A percentile compares a stretch with the other conserved stretches of the same genome.
Evolutionary conservation across 1,139 yeast genomes (phyloP).

Genomic region (Zhuliangozyma parablackwelliae): DNA sequence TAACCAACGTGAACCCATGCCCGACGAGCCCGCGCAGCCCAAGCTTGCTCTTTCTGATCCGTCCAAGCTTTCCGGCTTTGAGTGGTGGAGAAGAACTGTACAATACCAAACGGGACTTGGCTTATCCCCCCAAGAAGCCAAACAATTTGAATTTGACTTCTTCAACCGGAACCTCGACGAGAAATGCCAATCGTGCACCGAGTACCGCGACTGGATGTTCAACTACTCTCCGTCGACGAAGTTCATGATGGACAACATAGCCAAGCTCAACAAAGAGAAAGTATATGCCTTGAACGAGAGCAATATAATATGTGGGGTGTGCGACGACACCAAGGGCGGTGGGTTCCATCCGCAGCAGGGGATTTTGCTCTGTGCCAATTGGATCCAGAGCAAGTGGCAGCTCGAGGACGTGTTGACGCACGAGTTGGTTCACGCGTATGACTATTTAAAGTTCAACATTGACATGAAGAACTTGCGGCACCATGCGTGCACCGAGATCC

Average conservation of each 20-base stretch:
- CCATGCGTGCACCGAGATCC: conserved; percentile 94
- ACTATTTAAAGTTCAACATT: conserved; percentile 79
- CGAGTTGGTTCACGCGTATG: conserved; percentile 92
- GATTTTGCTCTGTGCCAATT: conserved; percentile 79
- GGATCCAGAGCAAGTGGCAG: conserved; percentile 73
- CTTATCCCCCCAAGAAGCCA: conserved; percentile 46
- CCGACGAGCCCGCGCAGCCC: too few species aligned
- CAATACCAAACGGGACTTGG: conserved; percentile 75
- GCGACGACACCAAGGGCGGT: conserved; percentile 85
- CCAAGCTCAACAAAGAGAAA: conserved; percentile 57
- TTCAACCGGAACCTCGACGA: conserved; percentile 44
- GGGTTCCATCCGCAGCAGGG: conserved; percentile 93
- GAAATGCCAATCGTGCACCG: conserved; percentile 62
- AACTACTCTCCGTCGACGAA: conserved; percentile 78
- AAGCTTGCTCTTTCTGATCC: too few species aligned
- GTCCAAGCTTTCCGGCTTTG: conserved; percentile 44
- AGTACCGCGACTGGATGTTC: conserved; percentile 74
- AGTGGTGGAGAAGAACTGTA: conserved; percentile 78
- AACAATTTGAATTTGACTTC: conserved; percentile 57
- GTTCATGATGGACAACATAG: conserved; percentile 83
- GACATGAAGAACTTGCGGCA: conserved; percentile 81
- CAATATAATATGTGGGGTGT: conserved; percentile 74
- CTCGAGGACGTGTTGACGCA: conserved; percentile 89
- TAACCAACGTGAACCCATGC: too few species aligned
- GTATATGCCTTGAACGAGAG: conserved; percentile 13